A percentile compares a stretch with the other conserved stretches of the same genome.
Evolutionary conservation across 2,329 filamentous ascomycete species (phyloP).

Genomic region (Knufia fluminis): DNA sequence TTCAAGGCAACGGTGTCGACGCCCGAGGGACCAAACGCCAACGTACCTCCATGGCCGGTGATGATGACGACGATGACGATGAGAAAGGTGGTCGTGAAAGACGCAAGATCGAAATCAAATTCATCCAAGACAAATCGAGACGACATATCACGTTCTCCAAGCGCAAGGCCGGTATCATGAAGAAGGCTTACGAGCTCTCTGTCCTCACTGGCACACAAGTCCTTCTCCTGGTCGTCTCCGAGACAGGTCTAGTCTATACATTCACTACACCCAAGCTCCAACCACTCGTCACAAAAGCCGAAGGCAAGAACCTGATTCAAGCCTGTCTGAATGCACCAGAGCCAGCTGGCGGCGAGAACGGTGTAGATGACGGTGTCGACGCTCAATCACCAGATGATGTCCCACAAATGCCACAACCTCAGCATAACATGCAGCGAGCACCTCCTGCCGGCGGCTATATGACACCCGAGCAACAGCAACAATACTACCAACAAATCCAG

Average conservation of each 20-base stretch:
- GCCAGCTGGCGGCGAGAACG: constrained; percentile 72
- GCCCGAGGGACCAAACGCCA: constrained; percentile 81
- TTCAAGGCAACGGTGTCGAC: constrained; percentile 61
- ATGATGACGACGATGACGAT: constrained; percentile 95
- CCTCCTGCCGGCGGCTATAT: constrained; percentile 60
- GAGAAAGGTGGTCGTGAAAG: constrained; percentile 97
- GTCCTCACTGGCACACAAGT: constrained; percentile 98
- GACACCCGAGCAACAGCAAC: constrained; percentile 58
- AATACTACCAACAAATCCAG: constrained; percentile 74
- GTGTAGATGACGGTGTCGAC: constrained; percentile 64
- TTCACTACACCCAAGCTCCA: constrained; percentile 98
- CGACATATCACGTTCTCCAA: constrained; percentile 99
- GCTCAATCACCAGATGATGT: constrained; percentile 91
- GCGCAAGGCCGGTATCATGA: constrained; percentile 99
- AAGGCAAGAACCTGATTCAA: constrained; percentile 99
- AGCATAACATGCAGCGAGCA: constrained; percentile 52
- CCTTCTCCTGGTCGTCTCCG: constrained; percentile 87
- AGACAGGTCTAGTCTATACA: constrained; percentile 94
- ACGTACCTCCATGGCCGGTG: constrained; percentile 65
- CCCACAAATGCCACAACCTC: constrained; percentile 62
- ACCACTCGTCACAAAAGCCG: constrained; percentile 93
- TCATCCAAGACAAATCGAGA: constrained; percentile 99
- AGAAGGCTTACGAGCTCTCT: constrained; percentile 98
- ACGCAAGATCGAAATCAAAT: constrained; percentile 99
- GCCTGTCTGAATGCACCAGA: constrained; percentile 96